Evolutionary conservation across 208 protist species (phyloP).

Genomic region (Leishmania arabica): DNA sequence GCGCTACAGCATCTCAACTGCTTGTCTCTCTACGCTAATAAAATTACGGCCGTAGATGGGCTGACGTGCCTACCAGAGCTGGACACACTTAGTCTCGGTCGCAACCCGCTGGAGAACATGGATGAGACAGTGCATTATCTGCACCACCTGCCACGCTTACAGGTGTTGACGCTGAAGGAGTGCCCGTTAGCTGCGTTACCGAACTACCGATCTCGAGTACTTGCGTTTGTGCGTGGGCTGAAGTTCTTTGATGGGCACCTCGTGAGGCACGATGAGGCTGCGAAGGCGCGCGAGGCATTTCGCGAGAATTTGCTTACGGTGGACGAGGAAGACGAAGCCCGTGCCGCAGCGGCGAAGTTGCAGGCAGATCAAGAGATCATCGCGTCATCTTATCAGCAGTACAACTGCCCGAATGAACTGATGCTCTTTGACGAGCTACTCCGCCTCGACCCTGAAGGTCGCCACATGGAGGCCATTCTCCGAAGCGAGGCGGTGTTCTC

Average conservation of each 20-base stretch:
- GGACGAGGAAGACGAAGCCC: conserved; percentile 80
- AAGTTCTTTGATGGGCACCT: conserved; percentile 70
- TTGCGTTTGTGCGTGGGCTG: conserved; percentile 76
- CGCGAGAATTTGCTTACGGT: conserved; percentile 80
- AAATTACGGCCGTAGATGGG: conserved; percentile 70
- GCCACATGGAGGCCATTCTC: conserved; percentile 56
- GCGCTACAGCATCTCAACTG: conserved; percentile 84
- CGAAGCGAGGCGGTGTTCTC: conserved; percentile 61
- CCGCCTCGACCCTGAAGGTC: conserved; percentile 55
- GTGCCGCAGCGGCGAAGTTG: conserved; percentile 33
- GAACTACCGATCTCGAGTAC: conserved; percentile 63
- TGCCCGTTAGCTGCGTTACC: conserved; percentile 58
- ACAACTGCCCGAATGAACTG: conserved; percentile 84
- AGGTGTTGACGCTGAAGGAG: conserved; percentile 87
- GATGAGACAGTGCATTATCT: conserved; percentile 89
- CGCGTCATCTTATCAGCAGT: conserved; percentile 59
- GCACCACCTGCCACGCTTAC: conserved; percentile 62
- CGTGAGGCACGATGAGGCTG: conserved; percentile 47
- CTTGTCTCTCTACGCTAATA: conserved; percentile 91
- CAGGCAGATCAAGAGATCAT: conserved; percentile 44
- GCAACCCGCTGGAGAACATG: conserved; percentile 90
- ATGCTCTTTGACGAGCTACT: conserved; percentile 82
- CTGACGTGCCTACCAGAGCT: conserved; percentile 78
- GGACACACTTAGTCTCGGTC: conserved; percentile 90
- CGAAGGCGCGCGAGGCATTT: conserved; percentile 71